Evolutionary conservation across 2,329 filamentous ascomycete genomes (phyloP).

Genomic region (Penicillium expansum): DNA sequence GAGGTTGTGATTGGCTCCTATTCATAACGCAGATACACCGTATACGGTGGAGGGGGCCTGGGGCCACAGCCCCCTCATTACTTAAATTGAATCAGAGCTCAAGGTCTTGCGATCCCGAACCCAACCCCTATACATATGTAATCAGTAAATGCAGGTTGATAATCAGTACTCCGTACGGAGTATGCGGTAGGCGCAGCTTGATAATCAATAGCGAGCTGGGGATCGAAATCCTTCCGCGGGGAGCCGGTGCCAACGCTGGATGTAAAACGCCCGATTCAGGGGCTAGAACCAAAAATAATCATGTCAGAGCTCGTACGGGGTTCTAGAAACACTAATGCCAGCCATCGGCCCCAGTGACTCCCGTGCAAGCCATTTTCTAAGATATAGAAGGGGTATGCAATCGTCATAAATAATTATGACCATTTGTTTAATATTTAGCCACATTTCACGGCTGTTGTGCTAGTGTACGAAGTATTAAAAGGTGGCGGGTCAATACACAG

Average conservation of each 20-base stretch:
- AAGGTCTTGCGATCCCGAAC: background rate
- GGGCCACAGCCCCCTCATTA: background rate
- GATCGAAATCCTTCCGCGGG: background rate
- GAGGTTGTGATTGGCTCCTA: background rate
- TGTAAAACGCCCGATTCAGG: background rate
- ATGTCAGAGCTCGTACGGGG: background rate
- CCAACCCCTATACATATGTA: too few species aligned
- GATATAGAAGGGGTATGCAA: background rate
- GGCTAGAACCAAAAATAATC: conserved; percentile 3
- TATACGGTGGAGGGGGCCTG: background rate
- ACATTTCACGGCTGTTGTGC: conserved; percentile 15
- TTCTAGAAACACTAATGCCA: background rate
- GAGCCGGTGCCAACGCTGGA: background rate
- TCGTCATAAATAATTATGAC: conserved; percentile 1
- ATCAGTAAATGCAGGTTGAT: background rate
- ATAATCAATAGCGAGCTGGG: background rate
- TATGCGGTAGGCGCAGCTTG: background rate
- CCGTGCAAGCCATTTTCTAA: background rate
- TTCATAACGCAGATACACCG: background rate
- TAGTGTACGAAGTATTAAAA: conserved; percentile 5
- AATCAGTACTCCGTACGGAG: too few species aligned
- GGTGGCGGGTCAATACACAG: conserved; percentile 11
- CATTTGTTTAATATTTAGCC: conserved; percentile 9
- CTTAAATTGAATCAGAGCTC: background rate
- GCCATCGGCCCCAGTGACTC: conserved; percentile 1